A percentile compares a stretch with the other conserved stretches of the same genome.
phyloP scores from a whole-genome alignment of 2,329 filamentous ascomycete species.

The Aureobasidium zeae region DNA sequence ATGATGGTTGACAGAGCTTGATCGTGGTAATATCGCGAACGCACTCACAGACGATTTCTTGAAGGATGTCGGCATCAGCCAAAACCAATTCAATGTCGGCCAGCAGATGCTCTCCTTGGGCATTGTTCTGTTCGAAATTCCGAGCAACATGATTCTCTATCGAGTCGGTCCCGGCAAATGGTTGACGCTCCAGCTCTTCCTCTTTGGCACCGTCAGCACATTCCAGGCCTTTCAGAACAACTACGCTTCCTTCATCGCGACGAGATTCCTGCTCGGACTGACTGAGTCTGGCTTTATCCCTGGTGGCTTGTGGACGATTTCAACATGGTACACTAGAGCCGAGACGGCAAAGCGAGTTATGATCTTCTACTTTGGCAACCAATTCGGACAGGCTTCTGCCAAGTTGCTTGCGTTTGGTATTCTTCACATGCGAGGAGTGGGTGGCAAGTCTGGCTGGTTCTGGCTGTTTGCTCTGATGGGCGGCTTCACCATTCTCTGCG shows the following conservation, averaged over 20 bases:
- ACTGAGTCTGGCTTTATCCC: constrained; percentile 40
- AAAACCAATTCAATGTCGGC: constrained; percentile 28
- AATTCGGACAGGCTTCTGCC: constrained; percentile 33
- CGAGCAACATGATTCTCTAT: constrained; percentile 27
- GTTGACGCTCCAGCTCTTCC: constrained; percentile 32
- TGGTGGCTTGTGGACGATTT: constrained; percentile 40
- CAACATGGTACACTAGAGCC: constrained; percentile 39
- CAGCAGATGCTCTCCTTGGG: constrained; percentile 29
- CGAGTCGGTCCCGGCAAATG: constrained; percentile 32
- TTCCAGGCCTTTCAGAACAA: constrained; percentile 35
- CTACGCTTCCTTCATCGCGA: constrained; percentile 31
- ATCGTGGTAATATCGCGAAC: constrained; percentile 27
- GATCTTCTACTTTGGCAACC: constrained; percentile 39
- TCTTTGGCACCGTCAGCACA: constrained; percentile 31
- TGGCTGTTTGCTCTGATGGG: constrained; percentile 26
- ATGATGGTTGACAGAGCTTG: constrained; percentile 20
- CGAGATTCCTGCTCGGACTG: constrained; percentile 32
- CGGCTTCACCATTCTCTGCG: constrained; percentile 28
- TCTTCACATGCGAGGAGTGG: constrained; percentile 23
- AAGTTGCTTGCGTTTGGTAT: constrained; percentile 38
- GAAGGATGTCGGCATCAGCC: constrained; percentile 26
- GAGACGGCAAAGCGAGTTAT: constrained; percentile 36
- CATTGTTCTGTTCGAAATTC: constrained; percentile 28
- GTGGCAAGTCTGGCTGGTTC: constrained; percentile 21
- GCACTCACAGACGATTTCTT: constrained; percentile 27